Evolutionary conservation across 164 flowering plant genomes (phyloP).

Genomic region (Macadamia tetraphylla): DNA sequence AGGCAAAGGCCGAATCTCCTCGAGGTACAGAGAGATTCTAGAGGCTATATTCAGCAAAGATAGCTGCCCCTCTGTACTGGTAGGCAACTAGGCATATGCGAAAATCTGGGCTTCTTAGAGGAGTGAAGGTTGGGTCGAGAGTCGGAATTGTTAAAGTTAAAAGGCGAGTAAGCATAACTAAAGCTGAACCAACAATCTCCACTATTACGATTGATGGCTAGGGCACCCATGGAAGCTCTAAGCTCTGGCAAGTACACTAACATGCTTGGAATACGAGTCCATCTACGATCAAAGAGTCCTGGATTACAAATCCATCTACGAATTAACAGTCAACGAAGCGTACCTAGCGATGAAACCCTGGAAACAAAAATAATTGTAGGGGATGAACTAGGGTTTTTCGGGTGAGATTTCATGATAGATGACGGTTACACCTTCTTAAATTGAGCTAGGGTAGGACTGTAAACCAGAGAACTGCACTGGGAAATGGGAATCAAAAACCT

Average conservation of each 20-base stretch:
- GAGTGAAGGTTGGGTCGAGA: constrained; percentile 13
- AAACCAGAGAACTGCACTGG: background rate
- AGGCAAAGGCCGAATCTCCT: constrained; percentile 7
- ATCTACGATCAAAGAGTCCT: background rate
- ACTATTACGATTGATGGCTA: constrained; percentile 42
- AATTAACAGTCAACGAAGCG: too few relatives aligned
- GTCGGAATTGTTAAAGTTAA: background rate
- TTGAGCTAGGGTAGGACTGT: background rate
- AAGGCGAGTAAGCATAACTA: constrained; percentile 12
- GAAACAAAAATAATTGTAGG: background rate
- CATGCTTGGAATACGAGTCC: background rate
- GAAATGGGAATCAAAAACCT: too few relatives aligned
- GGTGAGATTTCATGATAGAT: background rate
- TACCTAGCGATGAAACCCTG: too few relatives aligned
- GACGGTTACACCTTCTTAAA: background rate
- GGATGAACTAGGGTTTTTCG: background rate
- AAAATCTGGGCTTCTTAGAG: constrained; percentile 29
- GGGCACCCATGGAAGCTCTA: constrained; percentile 43
- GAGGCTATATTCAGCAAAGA: background rate
- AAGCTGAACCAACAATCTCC: constrained; percentile 29
- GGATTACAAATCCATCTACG: background rate
- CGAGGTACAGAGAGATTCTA: constrained; percentile 30
- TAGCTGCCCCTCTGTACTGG: background rate
- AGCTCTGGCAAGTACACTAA: background rate
- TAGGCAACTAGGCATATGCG: constrained; percentile 9